phyloP scores from a whole-genome alignment of 2,329 filamentous ascomycete species.

The Chrysoporthe deuterocubensis region DNA sequence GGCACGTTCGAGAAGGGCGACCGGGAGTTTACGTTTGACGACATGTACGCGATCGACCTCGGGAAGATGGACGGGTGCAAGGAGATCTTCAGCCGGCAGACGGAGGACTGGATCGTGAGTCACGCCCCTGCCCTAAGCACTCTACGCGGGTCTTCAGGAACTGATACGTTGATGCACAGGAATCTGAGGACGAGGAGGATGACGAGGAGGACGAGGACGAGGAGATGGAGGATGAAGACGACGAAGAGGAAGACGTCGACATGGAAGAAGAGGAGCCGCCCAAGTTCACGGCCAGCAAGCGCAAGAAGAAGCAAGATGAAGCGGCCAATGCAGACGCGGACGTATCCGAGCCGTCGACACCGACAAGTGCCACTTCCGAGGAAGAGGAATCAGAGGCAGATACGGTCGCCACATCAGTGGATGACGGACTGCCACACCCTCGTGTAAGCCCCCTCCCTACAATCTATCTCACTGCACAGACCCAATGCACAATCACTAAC shows the following conservation, averaged over 20 bases:
- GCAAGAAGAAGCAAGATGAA: conserved; percentile 57
- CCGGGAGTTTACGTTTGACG: conserved; percentile 92
- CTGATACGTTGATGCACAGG: conserved; percentile 45
- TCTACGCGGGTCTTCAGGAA: neutral
- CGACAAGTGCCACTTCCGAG: conserved; percentile 34
- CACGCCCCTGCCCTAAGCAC: neutral
- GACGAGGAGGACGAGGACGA: conserved; percentile 61
- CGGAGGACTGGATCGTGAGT: conserved; percentile 80
- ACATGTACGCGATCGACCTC: conserved; percentile 91
- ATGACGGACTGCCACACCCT: conserved; percentile 77
- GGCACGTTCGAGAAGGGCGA: conserved; percentile 96
- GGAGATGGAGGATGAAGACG: conserved; percentile 57
- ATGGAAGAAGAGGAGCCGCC: conserved; percentile 49
- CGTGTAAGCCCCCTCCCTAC: conserved; percentile 47
- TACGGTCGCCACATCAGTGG: conserved; percentile 56
- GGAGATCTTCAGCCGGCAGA: conserved; percentile 83
- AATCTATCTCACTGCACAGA: conserved; percentile 4
- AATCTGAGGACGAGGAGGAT: conserved; percentile 63
- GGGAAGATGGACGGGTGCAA: conserved; percentile 93
- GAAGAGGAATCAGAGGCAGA: conserved; percentile 53
- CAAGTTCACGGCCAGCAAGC: conserved; percentile 57
- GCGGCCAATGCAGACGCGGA: conserved; percentile 45
- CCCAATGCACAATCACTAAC: conserved; percentile 18
- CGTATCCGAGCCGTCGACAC: conserved; percentile 32
- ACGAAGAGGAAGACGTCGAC: conserved; percentile 53